Base-by-base conservation (phyloP, 805 yeast species). In the Candida ipomoeae region DNA sequence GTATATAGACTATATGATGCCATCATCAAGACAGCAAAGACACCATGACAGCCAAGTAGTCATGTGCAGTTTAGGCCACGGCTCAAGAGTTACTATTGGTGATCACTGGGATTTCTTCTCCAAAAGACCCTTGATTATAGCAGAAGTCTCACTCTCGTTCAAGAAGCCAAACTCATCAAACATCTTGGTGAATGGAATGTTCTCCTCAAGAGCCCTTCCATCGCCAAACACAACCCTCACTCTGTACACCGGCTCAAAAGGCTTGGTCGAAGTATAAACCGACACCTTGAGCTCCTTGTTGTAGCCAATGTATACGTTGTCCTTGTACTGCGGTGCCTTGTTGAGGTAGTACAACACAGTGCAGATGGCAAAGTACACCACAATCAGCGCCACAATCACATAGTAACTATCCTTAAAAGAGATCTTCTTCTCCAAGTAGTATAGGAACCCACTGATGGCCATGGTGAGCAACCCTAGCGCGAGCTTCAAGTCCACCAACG, bases 401-500 rank as follows among this genome's bases (percentile, higher is more conserved):
- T 57, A 55, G 49, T 69, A 73, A 23, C 63, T 46, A 36, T 79
- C 75, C 15, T 66, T 62, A 62, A 80, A 80, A 29, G 70, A 64
- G 46, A 62, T 68, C 51, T 77, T 72, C 62, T 80, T 81, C 51
- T 81, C 86, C 26, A 74, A 50, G 51, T 69, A 69, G 59, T 71
- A 81, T 53, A 79, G 64, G 18, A 63, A 61, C 2, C 72, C 84
- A 7, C 83, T 77, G 29, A 74, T 59, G 4, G 65, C 65, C 13
- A 79, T 81, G 5, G 81, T 73, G 33, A 66, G 35, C 51, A 75
- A 71, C 0, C 84, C 84, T 34, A 81, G 63, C 1, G 70, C 80
- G 26, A 81, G 62, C 59, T 78, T 79, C 39, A 69, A 59, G 57
- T 81, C 85, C 33, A 62, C 58, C 15, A 78, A 53, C 13, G 54